A percentile compares a stretch with the other conserved stretches of the same genome.
Evolutionary conservation across 495 filamentous ascomycete genomes (phyloP).

Genomic region (Rusavskia elegans): DNA sequence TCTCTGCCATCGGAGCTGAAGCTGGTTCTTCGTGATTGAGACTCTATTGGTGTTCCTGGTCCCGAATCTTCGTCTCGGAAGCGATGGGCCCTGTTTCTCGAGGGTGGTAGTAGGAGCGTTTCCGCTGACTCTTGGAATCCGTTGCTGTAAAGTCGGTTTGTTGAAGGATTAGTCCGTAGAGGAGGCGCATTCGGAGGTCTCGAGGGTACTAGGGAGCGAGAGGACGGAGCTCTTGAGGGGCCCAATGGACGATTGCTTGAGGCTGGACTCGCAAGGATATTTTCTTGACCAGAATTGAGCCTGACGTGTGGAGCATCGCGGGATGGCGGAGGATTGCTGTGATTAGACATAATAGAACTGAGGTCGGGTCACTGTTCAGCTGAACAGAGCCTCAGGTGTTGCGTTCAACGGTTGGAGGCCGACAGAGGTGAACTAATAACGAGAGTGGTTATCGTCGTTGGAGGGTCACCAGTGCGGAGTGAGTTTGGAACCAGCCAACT

Average conservation of each 20-base stretch:
- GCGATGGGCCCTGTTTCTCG: slow-evolving; percentile 23
- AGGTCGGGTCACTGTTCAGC: neutral
- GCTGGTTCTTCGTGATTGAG: slow-evolving; percentile 42
- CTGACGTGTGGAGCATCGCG: slow-evolving; percentile 35
- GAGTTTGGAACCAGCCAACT: slow-evolving; percentile 3
- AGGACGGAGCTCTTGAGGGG: slow-evolving; percentile 15
- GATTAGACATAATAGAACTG: neutral
- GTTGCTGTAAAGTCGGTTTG: slow-evolving; percentile 20
- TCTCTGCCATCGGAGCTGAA: slow-evolving; percentile 44
- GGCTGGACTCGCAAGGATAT: slow-evolving; percentile 27
- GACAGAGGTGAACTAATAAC: neutral
- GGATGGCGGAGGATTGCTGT: slow-evolving; percentile 11
- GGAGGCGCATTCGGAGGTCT: slow-evolving; percentile 14
- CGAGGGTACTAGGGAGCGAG: slow-evolving; percentile 24
- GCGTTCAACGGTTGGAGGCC: neutral
- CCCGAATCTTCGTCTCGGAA: slow-evolving; percentile 31
- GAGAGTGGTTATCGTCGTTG: neutral
- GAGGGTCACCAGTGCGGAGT: neutral
- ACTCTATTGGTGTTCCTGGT: slow-evolving; percentile 23
- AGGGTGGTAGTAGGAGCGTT: slow-evolving; percentile 39
- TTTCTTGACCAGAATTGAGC: slow-evolving; percentile 41
- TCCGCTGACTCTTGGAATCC: slow-evolving; percentile 38
- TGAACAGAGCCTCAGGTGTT: neutral
- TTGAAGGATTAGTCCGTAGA: slow-evolving; percentile 5
- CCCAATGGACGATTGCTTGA: slow-evolving; percentile 18